Evolutionary conservation across 2,329 filamentous ascomycete species (phyloP), one percentile per base, ranked within the genome.

Genomic region (Cadophora sp.): DNA sequence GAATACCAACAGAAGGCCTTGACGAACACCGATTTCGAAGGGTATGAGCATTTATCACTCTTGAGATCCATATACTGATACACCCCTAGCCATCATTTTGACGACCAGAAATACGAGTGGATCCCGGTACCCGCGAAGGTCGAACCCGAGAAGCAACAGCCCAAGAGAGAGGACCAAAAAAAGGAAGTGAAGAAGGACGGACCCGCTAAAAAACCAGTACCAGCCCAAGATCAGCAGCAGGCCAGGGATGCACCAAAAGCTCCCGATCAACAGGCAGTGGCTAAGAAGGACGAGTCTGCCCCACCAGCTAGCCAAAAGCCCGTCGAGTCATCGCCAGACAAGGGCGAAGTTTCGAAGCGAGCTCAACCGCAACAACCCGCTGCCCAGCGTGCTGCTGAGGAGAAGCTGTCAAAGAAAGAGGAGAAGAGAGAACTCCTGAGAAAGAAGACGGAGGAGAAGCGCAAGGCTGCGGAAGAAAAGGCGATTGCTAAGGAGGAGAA

Each of bases 1-100:
- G 88, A 91, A 74, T 91, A 91, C 71, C 79, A 84, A 4, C 75
- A 82, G 59, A 82, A 80, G 55, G 83, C 87, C 0, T 74, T 91
- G 67, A 81, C 79, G 0, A 78, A 82, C 22, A 87, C 81, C 0
- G 78, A 85, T 3, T 89, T 81, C 70, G 79, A 87, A 68, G 81
- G 81, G 86, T 89, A 80, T 71, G 85, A 71, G 14, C 27, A 7
- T 50, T 22, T 9, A 6, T 16, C 3, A 24, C n/a, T 24, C 31
- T 63, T 9, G 5, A 2, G 27, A 2, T 34, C 3, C 19, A 24
- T 2, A 34, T 34, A 48, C 59, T 68, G 63, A 43, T 31, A 53
- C 37, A 22, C 4, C 1, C 19, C 3, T 46, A 84, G 83, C 3
- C 79, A 85, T 65, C 73, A 77, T 9, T 85, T 84, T 62, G 77